Base-by-base conservation (phyloP, 2,329 filamentous ascomycete genomes). In the Myriosclerotinia duriaeana region DNA sequence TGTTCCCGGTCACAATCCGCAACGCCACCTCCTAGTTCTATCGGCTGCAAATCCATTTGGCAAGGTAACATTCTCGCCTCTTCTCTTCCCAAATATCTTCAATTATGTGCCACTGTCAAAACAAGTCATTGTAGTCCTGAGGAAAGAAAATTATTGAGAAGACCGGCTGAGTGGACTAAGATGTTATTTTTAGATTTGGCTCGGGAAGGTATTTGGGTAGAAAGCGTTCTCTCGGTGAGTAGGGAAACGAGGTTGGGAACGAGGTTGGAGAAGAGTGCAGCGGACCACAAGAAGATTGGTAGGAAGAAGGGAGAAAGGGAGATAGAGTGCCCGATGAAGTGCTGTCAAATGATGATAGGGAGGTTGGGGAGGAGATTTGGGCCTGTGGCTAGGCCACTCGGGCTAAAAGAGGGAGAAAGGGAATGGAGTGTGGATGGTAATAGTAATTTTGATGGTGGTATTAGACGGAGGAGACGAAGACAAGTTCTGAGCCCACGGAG, bases 11-110 rank as follows among this genome's bases (percentile, higher is more conserved):
- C 20, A 6, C 12, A 36, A 61, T 38, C 44, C 26, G 8, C 12
- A 5, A 17, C 12, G n/a, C 26, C 42, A 38, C 30, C 30, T 4
- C 20, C 20, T 36, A 38, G 26, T 9, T n/a, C 40, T 7, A 50
- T 61, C 20, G 44, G 46, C 4, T 30, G 58, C 36, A 38, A 36
- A 46, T 61, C 58, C 44, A 50, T 22, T 11, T 61, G 58, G 58
- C 58, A 61, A 61, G 58, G 58, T 20, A 61, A 34, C 17, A 61
- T 61, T 30, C 58, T 61, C 30, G 26, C 58, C 42, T 50, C 58
- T 22, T 50, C 58, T 48, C 40, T 61, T 30, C 58, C 58, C 14
- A 26, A 50, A n/a, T 61, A 61, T 6, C 44, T 61, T 22, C 58
- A 48, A 4, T 50, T 61, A 38, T 61, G 58, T n/a, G 42, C 58